phyloP scores from a whole-genome alignment of 2,329 filamentous ascomycete species.

The Macroventuria anomochaeta region DNA sequence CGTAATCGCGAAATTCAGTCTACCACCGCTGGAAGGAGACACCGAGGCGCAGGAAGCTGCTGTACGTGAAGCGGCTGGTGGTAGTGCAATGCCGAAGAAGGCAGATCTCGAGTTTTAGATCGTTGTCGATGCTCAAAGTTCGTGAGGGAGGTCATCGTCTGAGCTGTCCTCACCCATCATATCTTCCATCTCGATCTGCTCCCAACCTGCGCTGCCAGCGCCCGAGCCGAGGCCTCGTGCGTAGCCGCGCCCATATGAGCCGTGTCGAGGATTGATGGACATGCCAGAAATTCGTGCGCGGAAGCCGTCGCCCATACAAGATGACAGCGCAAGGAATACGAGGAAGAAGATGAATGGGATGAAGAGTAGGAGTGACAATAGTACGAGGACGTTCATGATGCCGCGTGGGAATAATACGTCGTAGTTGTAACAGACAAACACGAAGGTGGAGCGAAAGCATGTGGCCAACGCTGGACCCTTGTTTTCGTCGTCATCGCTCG shows the following conservation, averaged over 20 bases:
- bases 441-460: constrained; percentile 25
- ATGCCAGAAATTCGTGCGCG: constrained; percentile 53
- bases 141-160: constrained; percentile 25
- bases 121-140: background rate
- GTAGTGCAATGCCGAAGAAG: constrained; percentile 60
- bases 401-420: background rate
- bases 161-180: constrained; percentile 58
- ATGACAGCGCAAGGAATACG: constrained; percentile 62
- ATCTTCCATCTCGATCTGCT: constrained; percentile 68
- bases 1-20: constrained; percentile 83
- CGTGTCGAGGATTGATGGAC: constrained; percentile 51
- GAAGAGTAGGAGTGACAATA: constrained; percentile 43
- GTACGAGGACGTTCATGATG: constrained; percentile 44
- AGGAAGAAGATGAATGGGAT: constrained; percentile 48
- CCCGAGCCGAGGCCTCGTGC: constrained; percentile 62
- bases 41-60: constrained; percentile 63
- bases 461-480: constrained; percentile 18
- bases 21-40: constrained; percentile 85
- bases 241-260: constrained; percentile 63
- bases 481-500: constrained; percentile 13
- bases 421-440: constrained; percentile 9
- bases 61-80: constrained; percentile 41
- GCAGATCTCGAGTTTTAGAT: constrained; percentile 71
- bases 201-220: constrained; percentile 61
- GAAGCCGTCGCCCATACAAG: constrained; percentile 61